These are phyloP conservation scores for Lactarius quietus DNA, from an alignment of 768 basidiomycete species.

Conservation along the genomic window DNA sequence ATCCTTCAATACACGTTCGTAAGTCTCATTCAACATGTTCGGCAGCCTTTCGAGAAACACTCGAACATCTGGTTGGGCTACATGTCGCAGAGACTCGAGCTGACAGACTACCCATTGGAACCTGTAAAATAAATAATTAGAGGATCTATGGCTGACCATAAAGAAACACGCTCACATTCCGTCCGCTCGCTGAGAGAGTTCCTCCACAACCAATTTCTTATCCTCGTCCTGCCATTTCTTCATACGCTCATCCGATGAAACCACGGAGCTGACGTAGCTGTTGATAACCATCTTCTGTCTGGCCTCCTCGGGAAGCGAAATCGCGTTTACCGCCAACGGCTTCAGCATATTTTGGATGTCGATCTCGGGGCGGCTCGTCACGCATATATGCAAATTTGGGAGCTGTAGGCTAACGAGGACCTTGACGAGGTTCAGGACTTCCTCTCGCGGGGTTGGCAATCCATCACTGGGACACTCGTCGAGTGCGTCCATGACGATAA, in stretches of 20 bases:
- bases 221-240: constrained; percentile 17
- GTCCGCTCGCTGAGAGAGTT: constrained; percentile 1
- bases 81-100: not conserved
- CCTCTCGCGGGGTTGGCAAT: not conserved
- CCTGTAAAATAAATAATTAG: not conserved
- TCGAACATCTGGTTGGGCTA: not conserved
- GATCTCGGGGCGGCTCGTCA: not conserved
- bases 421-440: not conserved
- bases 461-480: too few species aligned
- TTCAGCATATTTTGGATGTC: not conserved
- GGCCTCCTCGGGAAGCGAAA: constrained; percentile 9
- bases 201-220: not conserved
- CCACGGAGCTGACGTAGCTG: not conserved
- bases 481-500: too few species aligned
- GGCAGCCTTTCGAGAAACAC: constrained; percentile 4
- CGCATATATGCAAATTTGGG: not conserved
- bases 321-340: not conserved
- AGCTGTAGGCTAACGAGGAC: not conserved
- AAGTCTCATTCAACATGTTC: not conserved
- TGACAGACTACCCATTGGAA: not conserved
- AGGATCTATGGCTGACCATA: not conserved
- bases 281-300: constrained; percentile 10
- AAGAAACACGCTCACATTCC: not conserved
- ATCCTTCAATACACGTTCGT: not conserved
- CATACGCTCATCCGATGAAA: constrained; percentile 7